Percentiles rank a stretch among this genome's conserved stretches.
phyloP scores from a whole-genome alignment of 2,329 filamentous ascomycete species.

The Nothopassalora personata region DNA sequence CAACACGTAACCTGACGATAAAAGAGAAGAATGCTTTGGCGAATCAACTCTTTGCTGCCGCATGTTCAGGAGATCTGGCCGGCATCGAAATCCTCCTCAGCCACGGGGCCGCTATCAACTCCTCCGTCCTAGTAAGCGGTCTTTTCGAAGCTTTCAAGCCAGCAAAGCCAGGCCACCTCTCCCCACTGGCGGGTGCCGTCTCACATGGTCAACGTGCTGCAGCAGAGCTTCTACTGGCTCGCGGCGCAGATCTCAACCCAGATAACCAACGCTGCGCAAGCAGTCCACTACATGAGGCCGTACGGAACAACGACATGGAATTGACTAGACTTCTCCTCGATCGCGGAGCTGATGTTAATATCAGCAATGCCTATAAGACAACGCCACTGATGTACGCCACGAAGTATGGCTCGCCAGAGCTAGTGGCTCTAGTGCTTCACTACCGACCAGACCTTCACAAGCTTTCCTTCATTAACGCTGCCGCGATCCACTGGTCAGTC shows the following conservation, averaged over 20 bases:
- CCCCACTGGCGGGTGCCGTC: slow-evolving; percentile 31
- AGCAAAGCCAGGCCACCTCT: slow-evolving; percentile 30
- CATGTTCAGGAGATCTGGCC: slow-evolving; percentile 28
- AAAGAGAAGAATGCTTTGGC: slow-evolving; percentile 23
- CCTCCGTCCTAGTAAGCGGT: slow-evolving; percentile 21
- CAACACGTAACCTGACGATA: slow-evolving; percentile 6
- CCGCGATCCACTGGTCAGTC: slow-evolving; percentile 28
- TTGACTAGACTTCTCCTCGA: slow-evolving; percentile 25
- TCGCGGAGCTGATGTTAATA: slow-evolving; percentile 26
- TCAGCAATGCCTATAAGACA: slow-evolving; percentile 28
- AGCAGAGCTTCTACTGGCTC: slow-evolving; percentile 25
- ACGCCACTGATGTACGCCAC: slow-evolving; percentile 33
- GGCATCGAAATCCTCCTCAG: slow-evolving; percentile 24
- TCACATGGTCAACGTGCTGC: slow-evolving; percentile 25
- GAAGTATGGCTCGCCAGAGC: slow-evolving; percentile 24
- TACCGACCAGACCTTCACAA: slow-evolving; percentile 25
- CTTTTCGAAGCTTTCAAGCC: slow-evolving; percentile 33
- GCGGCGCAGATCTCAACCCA: slow-evolving; percentile 29
- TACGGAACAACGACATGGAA: slow-evolving; percentile 25
- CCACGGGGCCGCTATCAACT: slow-evolving; percentile 28
- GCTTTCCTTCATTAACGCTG: slow-evolving; percentile 28
- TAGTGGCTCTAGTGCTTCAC: slow-evolving; percentile 25
- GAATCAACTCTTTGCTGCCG: slow-evolving; percentile 26
- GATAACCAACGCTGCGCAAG: slow-evolving; percentile 23
- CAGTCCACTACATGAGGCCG: slow-evolving; percentile 31